phyloP scores from a whole-genome alignment of 345 rosid species.

The Leavenworthia alabamica region DNA sequence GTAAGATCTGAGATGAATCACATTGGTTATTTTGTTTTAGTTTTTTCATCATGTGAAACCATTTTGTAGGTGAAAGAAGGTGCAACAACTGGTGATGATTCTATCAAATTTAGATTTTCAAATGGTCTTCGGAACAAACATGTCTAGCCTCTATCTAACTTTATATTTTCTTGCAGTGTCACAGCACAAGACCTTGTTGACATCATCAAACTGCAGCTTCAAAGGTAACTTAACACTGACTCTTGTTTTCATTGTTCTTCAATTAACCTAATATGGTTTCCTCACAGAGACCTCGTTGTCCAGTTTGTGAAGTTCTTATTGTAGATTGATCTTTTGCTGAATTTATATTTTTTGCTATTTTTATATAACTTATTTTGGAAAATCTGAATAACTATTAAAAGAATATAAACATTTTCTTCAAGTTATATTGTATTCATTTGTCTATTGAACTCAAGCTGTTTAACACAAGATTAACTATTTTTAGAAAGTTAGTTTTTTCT shows the following conservation, averaged over 20 bases:
- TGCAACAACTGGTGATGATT: slow-evolving; percentile 58
- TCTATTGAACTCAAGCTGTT: slow-evolving; percentile 19
- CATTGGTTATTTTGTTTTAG: no score
- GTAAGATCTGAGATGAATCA: no score
- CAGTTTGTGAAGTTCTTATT: slow-evolving; percentile 18
- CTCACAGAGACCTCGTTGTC: no score
- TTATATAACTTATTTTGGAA: neutral
- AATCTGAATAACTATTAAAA: neutral
- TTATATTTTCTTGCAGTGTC: slow-evolving; percentile 46
- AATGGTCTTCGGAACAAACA: neutral
- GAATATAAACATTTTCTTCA: neutral
- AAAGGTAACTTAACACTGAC: slow-evolving; percentile 46
- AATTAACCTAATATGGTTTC: no score
- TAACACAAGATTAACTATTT: slow-evolving; percentile 5
- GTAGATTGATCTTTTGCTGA: slow-evolving; percentile 8
- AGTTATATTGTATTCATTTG: slow-evolving; percentile 2
- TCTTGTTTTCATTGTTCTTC: no score
- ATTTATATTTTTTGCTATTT: slow-evolving; percentile 13
- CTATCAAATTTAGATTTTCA: neutral
- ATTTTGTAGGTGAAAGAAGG: slow-evolving; percentile 78
- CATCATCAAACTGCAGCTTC: slow-evolving; percentile 88
- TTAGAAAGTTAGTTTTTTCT: slow-evolving; percentile 9
- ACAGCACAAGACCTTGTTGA: slow-evolving; percentile 92
- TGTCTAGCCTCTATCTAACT: slow-evolving; percentile 21
- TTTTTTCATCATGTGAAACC: neutral